These are phyloP conservation scores for Quercus berberidifolia DNA, from an alignment of 306 rosid genomes.

Conservation along the genomic window DNA sequence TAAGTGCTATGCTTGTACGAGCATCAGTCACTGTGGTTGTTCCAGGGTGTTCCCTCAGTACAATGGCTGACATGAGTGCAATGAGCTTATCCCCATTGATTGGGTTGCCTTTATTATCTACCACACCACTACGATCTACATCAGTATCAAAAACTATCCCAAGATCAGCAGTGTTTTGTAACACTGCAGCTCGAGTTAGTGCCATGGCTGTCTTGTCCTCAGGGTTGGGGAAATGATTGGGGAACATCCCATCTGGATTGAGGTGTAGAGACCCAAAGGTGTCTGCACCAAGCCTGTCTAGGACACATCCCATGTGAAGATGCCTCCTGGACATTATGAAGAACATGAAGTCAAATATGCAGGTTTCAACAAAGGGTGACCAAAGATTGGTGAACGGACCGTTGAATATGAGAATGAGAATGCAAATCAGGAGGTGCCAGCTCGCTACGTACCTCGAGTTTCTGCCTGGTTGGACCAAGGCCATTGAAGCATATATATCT, in stretches of 20 bases:
- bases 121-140: conserved; percentile 83
- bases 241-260: conserved; percentile 85
- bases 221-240: conserved; percentile 85
- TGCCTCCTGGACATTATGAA: conserved; percentile 50
- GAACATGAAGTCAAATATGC: too few relatives aligned
- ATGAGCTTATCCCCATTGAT: conserved; percentile 82
- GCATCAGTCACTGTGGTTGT: conserved; percentile 81
- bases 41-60: conserved; percentile 66
- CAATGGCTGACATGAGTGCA: conserved; percentile 79
- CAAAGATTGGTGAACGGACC: too few relatives aligned
- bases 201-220: conserved; percentile 86
- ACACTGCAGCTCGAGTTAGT: conserved; percentile 66
- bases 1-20: conserved; percentile 67
- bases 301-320: conserved; percentile 81
- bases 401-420: too few relatives aligned
- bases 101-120: conserved; percentile 63
- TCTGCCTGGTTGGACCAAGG: too few relatives aligned
- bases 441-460: too few relatives aligned
- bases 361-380: too few relatives aligned
- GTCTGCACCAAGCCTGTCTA: conserved; percentile 86
- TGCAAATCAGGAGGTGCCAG: too few relatives aligned
- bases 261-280: conserved; percentile 85
- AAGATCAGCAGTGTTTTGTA: conserved; percentile 62
- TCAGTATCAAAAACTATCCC: conserved; percentile 86
- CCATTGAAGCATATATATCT: too few relatives aligned